phyloP scores from a whole-genome alignment of 192 early-diverging fungal genomes.

The Geosiphon pyriformis region DNA sequence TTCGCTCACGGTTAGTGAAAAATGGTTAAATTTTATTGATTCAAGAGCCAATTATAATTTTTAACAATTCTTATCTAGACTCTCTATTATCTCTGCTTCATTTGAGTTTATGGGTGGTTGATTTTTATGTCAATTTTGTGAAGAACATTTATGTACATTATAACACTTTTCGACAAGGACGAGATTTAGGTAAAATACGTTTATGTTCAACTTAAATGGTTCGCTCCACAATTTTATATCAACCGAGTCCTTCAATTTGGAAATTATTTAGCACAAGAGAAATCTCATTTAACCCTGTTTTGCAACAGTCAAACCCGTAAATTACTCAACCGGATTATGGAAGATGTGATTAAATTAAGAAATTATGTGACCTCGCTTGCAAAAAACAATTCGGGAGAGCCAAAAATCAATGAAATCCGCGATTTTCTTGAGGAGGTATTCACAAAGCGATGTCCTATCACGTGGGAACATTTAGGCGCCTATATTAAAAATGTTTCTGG shows the following conservation, averaged over 20 bases:
- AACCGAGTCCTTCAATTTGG: too few species aligned
- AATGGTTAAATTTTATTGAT: neutral
- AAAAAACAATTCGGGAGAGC: neutral
- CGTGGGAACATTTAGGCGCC: neutral
- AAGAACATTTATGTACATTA: conserved; percentile 2
- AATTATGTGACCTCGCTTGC: neutral
- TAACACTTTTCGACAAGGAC: neutral
- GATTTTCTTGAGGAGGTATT: neutral
- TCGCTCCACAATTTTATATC: neutral
- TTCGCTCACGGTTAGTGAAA: neutral
- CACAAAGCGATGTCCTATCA: conserved; percentile 1
- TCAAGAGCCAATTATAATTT: neutral
- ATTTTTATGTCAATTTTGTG: conserved; percentile 12
- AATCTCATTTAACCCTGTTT: conserved; percentile 7
- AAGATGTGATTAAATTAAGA: neutral
- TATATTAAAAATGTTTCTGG: neutral
- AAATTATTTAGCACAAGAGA: neutral
- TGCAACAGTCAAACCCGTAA: conserved; percentile 3
- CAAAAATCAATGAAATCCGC: neutral
- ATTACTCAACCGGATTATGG: neutral
- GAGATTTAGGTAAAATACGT: neutral
- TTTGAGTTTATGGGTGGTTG: conserved; percentile 2
- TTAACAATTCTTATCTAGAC: neutral
- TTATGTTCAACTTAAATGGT: neutral
- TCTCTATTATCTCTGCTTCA: conserved; percentile 1